Evolutionary conservation across 2,329 filamentous ascomycete species (phyloP).

Genomic region (Exophiala sideris): DNA sequence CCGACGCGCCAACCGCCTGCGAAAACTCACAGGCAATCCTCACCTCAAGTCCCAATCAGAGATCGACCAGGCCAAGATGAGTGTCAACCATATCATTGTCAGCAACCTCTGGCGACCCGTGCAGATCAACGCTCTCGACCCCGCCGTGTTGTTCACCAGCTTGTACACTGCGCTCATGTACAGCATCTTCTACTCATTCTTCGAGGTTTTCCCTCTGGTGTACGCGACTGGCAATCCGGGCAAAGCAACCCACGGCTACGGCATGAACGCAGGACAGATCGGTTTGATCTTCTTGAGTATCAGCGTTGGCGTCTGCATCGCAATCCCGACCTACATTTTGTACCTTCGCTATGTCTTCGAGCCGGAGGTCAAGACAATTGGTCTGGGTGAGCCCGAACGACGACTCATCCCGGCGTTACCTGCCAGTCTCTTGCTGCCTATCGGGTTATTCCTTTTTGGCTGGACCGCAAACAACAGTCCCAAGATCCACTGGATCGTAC

Average conservation of each 20-base stretch:
- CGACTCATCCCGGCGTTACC: conserved; percentile 52
- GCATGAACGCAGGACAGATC: conserved; percentile 56
- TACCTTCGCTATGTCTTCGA: conserved; percentile 53
- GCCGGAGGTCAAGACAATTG: conserved; percentile 43
- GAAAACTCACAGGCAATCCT: conserved; percentile 56
- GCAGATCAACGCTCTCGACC: conserved; percentile 59
- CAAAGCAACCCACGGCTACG: conserved; percentile 49
- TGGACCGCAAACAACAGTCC: conserved; percentile 29
- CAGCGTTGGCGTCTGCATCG: conserved; percentile 55
- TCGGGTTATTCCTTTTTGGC: conserved; percentile 57
- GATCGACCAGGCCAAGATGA: conserved; percentile 58
- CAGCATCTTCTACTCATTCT: conserved; percentile 51
- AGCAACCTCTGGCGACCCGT: conserved; percentile 60
- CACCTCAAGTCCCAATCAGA: conserved; percentile 62
- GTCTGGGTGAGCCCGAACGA: conserved; percentile 50
- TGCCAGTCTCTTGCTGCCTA: conserved; percentile 50
- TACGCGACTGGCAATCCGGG: conserved; percentile 45
- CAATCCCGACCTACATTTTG: conserved; percentile 47
- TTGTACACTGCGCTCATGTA: conserved; percentile 60
- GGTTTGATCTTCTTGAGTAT: conserved; percentile 62
- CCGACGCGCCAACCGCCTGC: conserved; percentile 58
- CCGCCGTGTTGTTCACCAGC: conserved; percentile 60
- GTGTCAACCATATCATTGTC: conserved; percentile 38
- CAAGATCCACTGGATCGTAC: conserved; percentile 39
- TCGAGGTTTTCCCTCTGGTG: conserved; percentile 65